phyloP scores from a whole-genome alignment of 441 rosid species.

The Isatis lusitanica region DNA sequence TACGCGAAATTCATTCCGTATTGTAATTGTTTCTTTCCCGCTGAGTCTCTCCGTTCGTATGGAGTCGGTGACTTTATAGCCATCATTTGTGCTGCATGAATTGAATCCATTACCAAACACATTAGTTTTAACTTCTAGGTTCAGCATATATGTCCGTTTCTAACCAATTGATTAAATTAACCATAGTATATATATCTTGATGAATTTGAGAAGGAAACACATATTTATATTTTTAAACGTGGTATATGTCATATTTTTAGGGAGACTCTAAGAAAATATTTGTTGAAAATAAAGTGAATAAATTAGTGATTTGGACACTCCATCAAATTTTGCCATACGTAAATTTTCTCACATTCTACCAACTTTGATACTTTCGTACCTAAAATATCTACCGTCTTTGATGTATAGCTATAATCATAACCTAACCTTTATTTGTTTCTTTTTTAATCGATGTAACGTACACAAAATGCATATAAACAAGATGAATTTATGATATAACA shows the following conservation, averaged over 20 bases:
- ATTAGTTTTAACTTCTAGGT: background rate
- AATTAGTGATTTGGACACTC: no score
- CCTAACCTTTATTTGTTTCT: background rate
- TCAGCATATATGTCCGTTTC: background rate
- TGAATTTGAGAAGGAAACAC: background rate
- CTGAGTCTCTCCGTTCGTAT: slow-evolving; percentile 4
- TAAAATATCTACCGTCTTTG: no score
- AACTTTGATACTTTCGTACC: background rate
- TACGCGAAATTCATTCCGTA: slow-evolving; percentile 60
- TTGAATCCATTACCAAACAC: background rate
- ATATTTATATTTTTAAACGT: no score
- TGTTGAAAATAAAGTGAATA: no score
- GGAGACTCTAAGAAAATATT: background rate
- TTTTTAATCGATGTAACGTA: background rate
- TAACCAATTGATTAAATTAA: background rate
- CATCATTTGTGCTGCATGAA: background rate
- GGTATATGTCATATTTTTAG: background rate
- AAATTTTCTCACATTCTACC: background rate
- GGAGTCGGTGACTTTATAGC: slow-evolving; percentile 6
- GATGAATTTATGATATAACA: background rate
- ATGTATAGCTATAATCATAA: no score
- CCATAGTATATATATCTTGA: background rate
- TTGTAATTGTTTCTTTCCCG: background rate
- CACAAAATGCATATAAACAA: background rate
- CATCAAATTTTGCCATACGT: no score